phyloP scores from a whole-genome alignment of 2,329 filamentous ascomycete genomes.

The Ophiosphaerella herpotricha region DNA sequence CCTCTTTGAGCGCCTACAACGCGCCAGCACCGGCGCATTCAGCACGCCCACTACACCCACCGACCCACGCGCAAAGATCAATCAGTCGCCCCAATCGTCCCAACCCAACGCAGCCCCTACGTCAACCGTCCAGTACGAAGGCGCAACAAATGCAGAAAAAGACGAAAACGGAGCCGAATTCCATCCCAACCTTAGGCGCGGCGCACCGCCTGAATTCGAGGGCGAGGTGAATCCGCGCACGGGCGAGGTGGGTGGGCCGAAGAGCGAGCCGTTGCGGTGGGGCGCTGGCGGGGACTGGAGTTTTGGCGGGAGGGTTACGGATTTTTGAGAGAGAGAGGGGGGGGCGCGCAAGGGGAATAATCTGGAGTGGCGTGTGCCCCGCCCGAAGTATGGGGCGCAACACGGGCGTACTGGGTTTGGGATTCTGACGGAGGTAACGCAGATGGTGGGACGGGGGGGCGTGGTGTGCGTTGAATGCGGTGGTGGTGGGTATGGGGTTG shows the following conservation, averaged over 20 bases:
- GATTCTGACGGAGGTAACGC: too few species aligned
- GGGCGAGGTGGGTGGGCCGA: conserved; percentile 93
- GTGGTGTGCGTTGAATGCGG: too few species aligned
- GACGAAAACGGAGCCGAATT: conserved; percentile 61
- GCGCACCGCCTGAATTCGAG: conserved; percentile 87
- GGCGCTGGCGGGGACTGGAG: conserved; percentile 80
- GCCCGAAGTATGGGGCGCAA: too few species aligned
- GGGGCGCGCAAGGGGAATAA: not conserved
- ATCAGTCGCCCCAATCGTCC: conserved; percentile 10
- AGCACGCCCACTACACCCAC: conserved; percentile 63
- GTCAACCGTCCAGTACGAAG: conserved; percentile 13
- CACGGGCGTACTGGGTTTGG: too few species aligned
- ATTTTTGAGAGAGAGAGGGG: conserved; percentile 61
- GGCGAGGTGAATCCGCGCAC: conserved; percentile 92
- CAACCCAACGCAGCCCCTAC: not conserved
- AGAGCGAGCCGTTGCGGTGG: conserved; percentile 95
- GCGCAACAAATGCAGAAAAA: conserved; percentile 20
- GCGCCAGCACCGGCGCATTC: conserved; percentile 74
- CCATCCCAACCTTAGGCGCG: conserved; percentile 73
- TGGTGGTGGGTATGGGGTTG: too few species aligned
- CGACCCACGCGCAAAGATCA: not conserved
- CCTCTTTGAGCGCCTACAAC: conserved; percentile 85
- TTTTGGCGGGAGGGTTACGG: conserved; percentile 92
- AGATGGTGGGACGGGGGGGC: too few species aligned
- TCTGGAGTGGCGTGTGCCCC: not conserved